Percentiles rank a stretch among this genome's conserved stretches.
phyloP scores from a whole-genome alignment of 2,329 filamentous ascomycete genomes.

The Alternaria triticimaculans region DNA sequence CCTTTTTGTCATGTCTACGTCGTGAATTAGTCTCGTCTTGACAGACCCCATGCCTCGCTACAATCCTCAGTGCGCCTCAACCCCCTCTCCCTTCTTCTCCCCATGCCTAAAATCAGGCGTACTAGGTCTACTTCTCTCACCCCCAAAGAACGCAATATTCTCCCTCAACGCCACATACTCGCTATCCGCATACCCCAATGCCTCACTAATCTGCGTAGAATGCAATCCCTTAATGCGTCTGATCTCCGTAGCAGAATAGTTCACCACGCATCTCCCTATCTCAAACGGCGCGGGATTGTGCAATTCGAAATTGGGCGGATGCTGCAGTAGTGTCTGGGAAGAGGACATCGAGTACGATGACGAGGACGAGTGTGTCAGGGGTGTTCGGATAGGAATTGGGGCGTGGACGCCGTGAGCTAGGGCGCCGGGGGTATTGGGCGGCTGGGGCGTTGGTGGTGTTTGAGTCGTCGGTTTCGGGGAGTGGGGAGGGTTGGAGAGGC shows the following conservation, averaged over 20 bases:
- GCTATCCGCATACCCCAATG: conserved; percentile 90
- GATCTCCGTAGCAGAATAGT: conserved; percentile 90
- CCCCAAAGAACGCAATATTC: conserved; percentile 77
- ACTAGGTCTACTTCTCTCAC: conserved; percentile 47
- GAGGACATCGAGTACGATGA: conserved; percentile 20
- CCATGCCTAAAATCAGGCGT: conserved; percentile 41
- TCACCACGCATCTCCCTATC: conserved; percentile 87
- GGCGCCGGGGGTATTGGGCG: conserved; percentile 19
- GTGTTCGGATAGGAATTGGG: conserved; percentile 26
- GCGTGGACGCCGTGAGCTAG: conserved; percentile 25
- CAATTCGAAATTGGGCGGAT: conserved; percentile 36
- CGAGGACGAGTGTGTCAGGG: conserved; percentile 6
- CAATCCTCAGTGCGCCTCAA: conserved; percentile 5
- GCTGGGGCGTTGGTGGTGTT: not conserved
- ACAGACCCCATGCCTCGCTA: not conserved
- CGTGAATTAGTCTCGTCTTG: not conserved
- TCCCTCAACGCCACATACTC: conserved; percentile 91
- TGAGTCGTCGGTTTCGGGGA: conserved; percentile 4
- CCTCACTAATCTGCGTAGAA: conserved; percentile 78
- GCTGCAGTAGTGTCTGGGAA: conserved; percentile 16
- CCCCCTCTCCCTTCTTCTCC: conserved; percentile 4
- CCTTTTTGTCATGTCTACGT: not conserved
- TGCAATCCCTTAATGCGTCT: conserved; percentile 81
- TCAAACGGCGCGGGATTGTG: conserved; percentile 61
- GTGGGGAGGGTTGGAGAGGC: conserved; percentile 34